These are phyloP conservation scores for Solanum etuberosum DNA, from an alignment of 257 asterid species.

Conservation along the genomic window DNA sequence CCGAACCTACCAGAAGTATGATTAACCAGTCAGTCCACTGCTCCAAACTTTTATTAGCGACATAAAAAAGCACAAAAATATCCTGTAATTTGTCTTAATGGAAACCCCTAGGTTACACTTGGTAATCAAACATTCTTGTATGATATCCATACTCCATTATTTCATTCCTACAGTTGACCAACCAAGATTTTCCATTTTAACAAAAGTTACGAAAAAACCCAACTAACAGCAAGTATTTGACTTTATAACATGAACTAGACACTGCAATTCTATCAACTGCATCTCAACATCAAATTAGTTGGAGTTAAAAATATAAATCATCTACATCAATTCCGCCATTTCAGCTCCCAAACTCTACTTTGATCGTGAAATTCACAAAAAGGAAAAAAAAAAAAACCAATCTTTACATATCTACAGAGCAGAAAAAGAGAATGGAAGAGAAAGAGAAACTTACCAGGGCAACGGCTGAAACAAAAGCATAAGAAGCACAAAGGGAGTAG, in stretches of 20 bases:
- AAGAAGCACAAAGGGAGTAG: slow-evolving; percentile 64
- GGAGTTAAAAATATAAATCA: not conserved
- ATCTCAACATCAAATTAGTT: not conserved
- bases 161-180: not conserved
- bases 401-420: not conserved
- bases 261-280: not conserved
- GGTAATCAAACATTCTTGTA: not conserved
- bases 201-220: not conserved
- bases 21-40: not conserved
- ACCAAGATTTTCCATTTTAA: not conserved
- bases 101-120: not conserved
- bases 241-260: not conserved
- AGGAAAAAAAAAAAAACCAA: not conserved
- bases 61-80: not conserved
- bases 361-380: not conserved
- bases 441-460: slow-evolving; percentile 46
- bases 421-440: not conserved
- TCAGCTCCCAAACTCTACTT: not conserved
- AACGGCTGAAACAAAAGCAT: slow-evolving; percentile 65
- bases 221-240: not conserved
- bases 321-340: not conserved
- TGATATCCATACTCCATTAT: not conserved
- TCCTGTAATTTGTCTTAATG: not conserved
- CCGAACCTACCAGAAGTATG: not conserved
- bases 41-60: not conserved